A percentile compares a stretch with the other conserved stretches of the same genome.
phyloP scores from a whole-genome alignment of 164 flowering plant genomes.

The Kingdonia uniflora region DNA sequence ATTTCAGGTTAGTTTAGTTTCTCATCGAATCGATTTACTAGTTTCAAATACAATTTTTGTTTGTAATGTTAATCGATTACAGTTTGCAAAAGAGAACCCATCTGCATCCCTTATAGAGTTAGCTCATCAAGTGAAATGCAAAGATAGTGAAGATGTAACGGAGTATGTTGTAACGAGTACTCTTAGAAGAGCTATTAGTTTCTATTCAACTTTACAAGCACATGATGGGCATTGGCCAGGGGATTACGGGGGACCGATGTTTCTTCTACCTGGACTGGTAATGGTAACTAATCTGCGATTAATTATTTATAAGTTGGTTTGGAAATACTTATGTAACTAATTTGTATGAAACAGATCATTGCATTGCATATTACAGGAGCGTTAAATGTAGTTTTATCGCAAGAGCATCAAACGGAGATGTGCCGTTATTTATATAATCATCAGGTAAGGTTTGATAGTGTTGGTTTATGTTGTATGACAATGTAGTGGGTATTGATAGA shows the following conservation, averaged over 20 bases:
- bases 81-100: slow-evolving; percentile 29
- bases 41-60: no score
- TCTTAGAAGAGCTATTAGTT: slow-evolving; percentile 31
- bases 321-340: not conserved
- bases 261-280: slow-evolving; percentile 53
- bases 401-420: slow-evolving; percentile 47
- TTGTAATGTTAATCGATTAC: no score
- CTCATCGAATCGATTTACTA: no score
- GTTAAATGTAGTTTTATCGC: slow-evolving; percentile 29
- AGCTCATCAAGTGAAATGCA: slow-evolving; percentile 21
- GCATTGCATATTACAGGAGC: slow-evolving; percentile 36
- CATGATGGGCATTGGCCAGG: slow-evolving; percentile 70
- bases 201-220: slow-evolving; percentile 44
- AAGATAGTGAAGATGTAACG: slow-evolving; percentile 20
- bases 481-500: not conserved
- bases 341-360: slow-evolving; percentile 35
- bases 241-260: slow-evolving; percentile 51
- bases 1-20: slow-evolving; percentile 15
- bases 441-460: slow-evolving; percentile 30
- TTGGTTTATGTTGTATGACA: no score
- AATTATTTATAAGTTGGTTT: not conserved
- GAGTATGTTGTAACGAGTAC: slow-evolving; percentile 29
- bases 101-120: slow-evolving; percentile 7
- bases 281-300: slow-evolving; percentile 5
- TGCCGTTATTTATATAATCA: slow-evolving; percentile 57